Percentiles rank a stretch among this genome's conserved stretches.
These are phyloP conservation scores for Bromus sterilis DNA, from an alignment of 176 grass and related monocot genomes.

Conservation along the genomic window DNA sequence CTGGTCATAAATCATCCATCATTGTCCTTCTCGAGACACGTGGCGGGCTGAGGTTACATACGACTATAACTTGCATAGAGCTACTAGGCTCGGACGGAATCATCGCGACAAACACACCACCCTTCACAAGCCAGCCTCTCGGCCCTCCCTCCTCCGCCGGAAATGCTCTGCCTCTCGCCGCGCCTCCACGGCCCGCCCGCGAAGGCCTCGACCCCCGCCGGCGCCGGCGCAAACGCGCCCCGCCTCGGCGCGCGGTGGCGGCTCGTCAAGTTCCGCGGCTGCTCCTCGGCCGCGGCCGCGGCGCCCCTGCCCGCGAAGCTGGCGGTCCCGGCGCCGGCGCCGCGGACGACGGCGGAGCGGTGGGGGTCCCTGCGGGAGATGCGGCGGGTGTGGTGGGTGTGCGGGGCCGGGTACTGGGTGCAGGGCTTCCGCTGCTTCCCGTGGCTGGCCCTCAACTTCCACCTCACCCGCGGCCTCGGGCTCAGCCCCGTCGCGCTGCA, in stretches of 20 bases:
- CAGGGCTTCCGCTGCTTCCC: slow-evolving; percentile 94
- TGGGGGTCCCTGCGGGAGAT: slow-evolving; percentile 26
- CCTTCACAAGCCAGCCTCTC: neutral
- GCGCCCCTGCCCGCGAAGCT: neutral
- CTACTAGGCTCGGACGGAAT: neutral
- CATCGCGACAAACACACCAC: neutral
- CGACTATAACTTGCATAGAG: neutral
- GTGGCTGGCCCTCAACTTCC: slow-evolving; percentile 85
- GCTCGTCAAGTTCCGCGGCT: neutral
- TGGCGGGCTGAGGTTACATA: neutral
- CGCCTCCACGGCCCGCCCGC: neutral
- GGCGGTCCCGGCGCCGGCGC: neutral
- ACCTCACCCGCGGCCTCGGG: slow-evolving; percentile 47
- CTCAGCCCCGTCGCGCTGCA: slow-evolving; percentile 57
- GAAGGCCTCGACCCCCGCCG: neutral
- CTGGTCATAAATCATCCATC: no score
- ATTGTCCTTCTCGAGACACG: neutral
- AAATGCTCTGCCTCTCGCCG: slow-evolving; percentile 35
- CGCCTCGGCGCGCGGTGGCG: neutral
- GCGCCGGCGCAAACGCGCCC: neutral
- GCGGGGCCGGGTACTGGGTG: slow-evolving; percentile 79
- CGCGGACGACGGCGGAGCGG: slow-evolving; percentile 5
- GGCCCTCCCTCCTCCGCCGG: neutral
- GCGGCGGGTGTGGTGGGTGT: slow-evolving; percentile 58
- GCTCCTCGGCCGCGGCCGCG: neutral